phyloP scores from a whole-genome alignment of 352 stramenopile species.

The Phytophthora aleatoria region DNA sequence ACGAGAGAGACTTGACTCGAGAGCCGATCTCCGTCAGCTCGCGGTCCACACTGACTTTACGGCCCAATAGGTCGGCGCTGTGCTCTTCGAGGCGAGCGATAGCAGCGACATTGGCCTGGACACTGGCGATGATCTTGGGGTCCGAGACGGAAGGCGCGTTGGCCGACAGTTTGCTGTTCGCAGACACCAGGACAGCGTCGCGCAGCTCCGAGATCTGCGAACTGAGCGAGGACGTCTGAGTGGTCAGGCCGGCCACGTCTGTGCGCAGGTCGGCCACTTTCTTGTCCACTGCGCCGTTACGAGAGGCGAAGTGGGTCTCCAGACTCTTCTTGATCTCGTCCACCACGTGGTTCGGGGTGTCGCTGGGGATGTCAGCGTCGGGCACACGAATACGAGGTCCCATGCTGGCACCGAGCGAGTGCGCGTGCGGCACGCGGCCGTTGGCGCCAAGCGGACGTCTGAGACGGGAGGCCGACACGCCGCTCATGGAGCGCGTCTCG shows the following conservation, averaged over 20 bases:
- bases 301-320: slow-evolving; percentile 64
- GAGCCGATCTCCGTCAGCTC: slow-evolving; percentile 60
- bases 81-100: slow-evolving; percentile 78
- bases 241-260: slow-evolving; percentile 58
- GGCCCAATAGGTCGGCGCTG: slow-evolving; percentile 62
- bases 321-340: slow-evolving; percentile 73
- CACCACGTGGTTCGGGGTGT: slow-evolving; percentile 49
- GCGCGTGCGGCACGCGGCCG: slow-evolving; percentile 29
- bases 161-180: slow-evolving; percentile 27
- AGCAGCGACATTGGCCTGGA: slow-evolving; percentile 53
- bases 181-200: slow-evolving; percentile 42
- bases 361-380: slow-evolving; percentile 47
- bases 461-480: slow-evolving; percentile 31
- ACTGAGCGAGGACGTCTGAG: slow-evolving; percentile 43
- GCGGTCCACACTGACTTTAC: slow-evolving; percentile 66
- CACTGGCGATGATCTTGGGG: slow-evolving; percentile 38
- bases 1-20: slow-evolving; percentile 63
- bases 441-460: slow-evolving; percentile 24
- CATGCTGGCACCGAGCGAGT: slow-evolving; percentile 27
- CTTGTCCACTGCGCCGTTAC: slow-evolving; percentile 66
- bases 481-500: slow-evolving; percentile 43
- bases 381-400: slow-evolving; percentile 50
- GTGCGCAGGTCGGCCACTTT: slow-evolving; percentile 62
- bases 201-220: slow-evolving; percentile 58
- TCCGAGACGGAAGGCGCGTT: slow-evolving; percentile 22